Base-by-base conservation (phyloP, 495 filamentous ascomycete genomes). In the Penicillium tannophilum region DNA sequence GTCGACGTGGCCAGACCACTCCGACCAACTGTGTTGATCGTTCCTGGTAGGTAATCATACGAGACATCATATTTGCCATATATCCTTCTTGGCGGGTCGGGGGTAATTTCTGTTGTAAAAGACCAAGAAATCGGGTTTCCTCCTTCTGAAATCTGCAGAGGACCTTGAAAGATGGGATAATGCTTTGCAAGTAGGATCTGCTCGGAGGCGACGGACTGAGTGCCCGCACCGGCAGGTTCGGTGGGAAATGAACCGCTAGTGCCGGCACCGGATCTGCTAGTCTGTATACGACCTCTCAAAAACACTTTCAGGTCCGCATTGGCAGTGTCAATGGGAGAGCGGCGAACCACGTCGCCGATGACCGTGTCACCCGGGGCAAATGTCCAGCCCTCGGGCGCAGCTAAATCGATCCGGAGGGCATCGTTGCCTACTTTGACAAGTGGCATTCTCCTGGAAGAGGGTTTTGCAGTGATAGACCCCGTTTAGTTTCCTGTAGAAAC, bases 251-350 rank as follows among this genome's bases (percentile, higher is more conserved):
- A 49, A 24, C 46, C n/a, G 45, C 45, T 24, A 7, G 31, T 31
- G 16, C 46, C 26, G 4, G 30, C 24, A 17, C 12, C 16, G 5
- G 46, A 17, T n/a, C 26, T 31, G 6, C 24, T 31, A 6, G 46
- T 49, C 46, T 49, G 46, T 49, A 49, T 49, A n/a, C 46, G 46
- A 17, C 46, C 46, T 49, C 46, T 49, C 24, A 49, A 30, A 31
- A 30, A 49, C 3, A 49, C 14, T 8, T 31, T 49, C 4, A 49
- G 16, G 46, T 49, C 16, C 16, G 46, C 46, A 31, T 49, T 31
- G 12, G 26, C 5, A 30, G 46, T 49, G 26, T 31, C 46, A 10
- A 49, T 49, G 14, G 46, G 26, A 33, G 46, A 30, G n/a, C 23
- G 16, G 26, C 46, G 46, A 49, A 49, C 46, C 46, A 49, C 46